Evolutionary conservation across 305 asterid species (phyloP), one percentile per base, ranked within the genome.

Genomic region (Solanum hybrid): DNA sequence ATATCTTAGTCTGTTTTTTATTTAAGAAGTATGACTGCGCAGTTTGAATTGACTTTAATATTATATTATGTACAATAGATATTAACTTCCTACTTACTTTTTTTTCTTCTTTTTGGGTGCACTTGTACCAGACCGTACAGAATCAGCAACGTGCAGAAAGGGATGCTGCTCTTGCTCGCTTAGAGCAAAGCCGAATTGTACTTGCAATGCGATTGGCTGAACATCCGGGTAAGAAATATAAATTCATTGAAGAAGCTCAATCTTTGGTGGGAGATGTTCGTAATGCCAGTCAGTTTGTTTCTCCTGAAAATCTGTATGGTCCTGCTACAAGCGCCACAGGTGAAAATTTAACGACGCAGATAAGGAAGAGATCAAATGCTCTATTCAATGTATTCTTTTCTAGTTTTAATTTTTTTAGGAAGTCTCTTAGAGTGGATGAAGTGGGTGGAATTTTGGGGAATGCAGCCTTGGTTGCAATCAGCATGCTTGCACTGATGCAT

Each of bases 171-270:
- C 86, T 96, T 87, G 97, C 98, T 91, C 97, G 98, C 38, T 91
- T 97, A 79, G 99, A 97, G 92, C 98, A 96, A 91, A 96, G 99
- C 89, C 97, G 98, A 68, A 91, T 96, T 39, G 87, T 96, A 90
- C 98, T 97, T 90, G 98, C 99, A 70, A 92, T 96, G 98, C 93
- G 96, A 92, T 92, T 97, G 95, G 98, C 97, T 22, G 98, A 96
- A 82, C 98, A 96, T 92, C 98, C 94, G 82, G 99, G 98, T 17
- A 94, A 95, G 95, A 96, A 94, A 82, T 96, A 93, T 93, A 94
- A 96, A 92, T 98, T 97, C 94, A 96, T 96, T n/a, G 98, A 97
- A 90, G 99, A 97, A 92, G 99, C 99, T 86, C 96, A 91, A 73
- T 97, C 97, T 86, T 95, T 96, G 91, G 97, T 96, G 51, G 98